Evolutionary conservation across 2,329 filamentous ascomycete genomes (phyloP), one percentile per base, ranked within the genome.

Genomic region (Alternaria gansuensis): DNA sequence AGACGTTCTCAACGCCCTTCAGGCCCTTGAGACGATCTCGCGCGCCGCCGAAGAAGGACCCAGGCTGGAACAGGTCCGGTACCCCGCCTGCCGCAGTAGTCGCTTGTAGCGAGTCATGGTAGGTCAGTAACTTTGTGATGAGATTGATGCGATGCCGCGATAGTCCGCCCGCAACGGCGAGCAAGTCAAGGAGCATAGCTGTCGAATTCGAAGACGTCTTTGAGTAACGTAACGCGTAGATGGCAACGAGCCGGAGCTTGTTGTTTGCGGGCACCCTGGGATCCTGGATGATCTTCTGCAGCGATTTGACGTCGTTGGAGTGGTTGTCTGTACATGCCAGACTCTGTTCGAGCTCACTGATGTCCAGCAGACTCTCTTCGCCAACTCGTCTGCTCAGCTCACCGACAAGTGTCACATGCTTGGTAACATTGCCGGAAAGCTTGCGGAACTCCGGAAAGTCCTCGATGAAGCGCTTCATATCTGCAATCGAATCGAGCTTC

Each of bases 401-500:
- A 0, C 93, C 93, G 23, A 99, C 95, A 23, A 99, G 82, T 0
- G 95, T 97, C 57, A 99, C 96, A 75, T 99, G 95, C 75, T 99
- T 99, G 80, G 93, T 98, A 53, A 99, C 95, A 68, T 99, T 99
- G 36, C 95, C 93, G 2, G 95, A 97, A 1, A 99, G 86, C 72
- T 97, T 96, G 58, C 95, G 88, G 77, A 99, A 99, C 75, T 99
- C 95, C 2, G 95, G 95, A 74, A 98, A 99, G 73, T 99, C 95
- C 78, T 99, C 95, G 54, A 99, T 96, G 70, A 99, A 99, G 41
- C 93, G 91, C 78, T 99, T 99, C 96, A 99, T 99, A 76, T 99
- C 95, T 54, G 90, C 85, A 74, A 99, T 98, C 14, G 94, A 97
- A 74, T 99, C 95, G 60, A 99, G 93, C 74, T 97, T 95, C 75